phyloP scores from a whole-genome alignment of 2,329 filamentous ascomycete species.

The Cercospora brassicicola region DNA sequence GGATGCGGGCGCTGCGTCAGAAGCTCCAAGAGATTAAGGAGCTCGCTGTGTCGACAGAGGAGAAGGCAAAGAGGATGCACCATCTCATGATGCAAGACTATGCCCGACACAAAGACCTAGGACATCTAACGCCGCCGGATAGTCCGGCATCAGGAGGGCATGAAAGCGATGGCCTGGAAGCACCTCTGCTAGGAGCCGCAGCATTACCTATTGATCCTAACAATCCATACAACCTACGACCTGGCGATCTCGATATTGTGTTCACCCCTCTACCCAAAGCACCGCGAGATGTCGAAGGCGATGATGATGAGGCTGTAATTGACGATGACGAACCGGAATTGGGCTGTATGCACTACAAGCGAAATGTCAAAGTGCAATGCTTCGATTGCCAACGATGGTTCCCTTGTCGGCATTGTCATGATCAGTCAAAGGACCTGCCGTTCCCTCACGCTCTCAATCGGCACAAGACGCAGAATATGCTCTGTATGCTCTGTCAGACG shows the following conservation, averaged over 20 bases:
- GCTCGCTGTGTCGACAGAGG: constrained; percentile 47
- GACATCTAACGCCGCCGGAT: constrained; percentile 9
- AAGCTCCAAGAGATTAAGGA: constrained; percentile 52
- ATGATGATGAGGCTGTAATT: constrained; percentile 41
- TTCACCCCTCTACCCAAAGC: constrained; percentile 37
- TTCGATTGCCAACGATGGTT: constrained; percentile 89
- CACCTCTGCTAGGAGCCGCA: constrained; percentile 22
- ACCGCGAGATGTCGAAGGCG: constrained; percentile 40
- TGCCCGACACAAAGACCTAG: constrained; percentile 28
- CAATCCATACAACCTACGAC: constrained; percentile 41
- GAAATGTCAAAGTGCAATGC: constrained; percentile 95
- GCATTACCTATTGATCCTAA: constrained; percentile 33
- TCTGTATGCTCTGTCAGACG: constrained; percentile 91
- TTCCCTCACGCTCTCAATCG: constrained; percentile 63
- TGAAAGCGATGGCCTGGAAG: constrained; percentile 12
- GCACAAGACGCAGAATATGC: constrained; percentile 86
- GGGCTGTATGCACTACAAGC: constrained; percentile 88
- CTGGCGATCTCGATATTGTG: constrained; percentile 37
- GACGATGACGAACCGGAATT: constrained; percentile 52
- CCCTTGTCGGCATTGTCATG: constrained; percentile 91
- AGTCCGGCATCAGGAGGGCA: constrained; percentile 15
- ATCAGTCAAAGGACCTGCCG: constrained; percentile 68
- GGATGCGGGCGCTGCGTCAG: constrained; percentile 50
- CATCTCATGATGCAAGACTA: constrained; percentile 53
- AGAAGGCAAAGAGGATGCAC: constrained; percentile 53